Evolutionary conservation across 306 rosid species (phyloP), one percentile per base, ranked within the genome.

Genomic region (Prunus kanzakura): DNA sequence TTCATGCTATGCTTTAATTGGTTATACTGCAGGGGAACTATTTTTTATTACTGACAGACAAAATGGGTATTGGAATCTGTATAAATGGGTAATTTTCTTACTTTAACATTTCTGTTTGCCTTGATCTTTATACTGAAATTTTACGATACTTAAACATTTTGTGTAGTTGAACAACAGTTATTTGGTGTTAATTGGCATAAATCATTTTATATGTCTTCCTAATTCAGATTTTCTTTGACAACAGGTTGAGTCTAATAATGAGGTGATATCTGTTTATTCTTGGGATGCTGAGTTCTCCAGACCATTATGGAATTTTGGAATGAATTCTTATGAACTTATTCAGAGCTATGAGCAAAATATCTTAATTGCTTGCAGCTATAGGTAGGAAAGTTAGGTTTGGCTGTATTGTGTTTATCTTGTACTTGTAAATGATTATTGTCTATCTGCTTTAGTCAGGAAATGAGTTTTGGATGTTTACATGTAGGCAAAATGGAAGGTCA

Each of bases 41-140:
- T 92, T 86, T 82, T 92, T 95, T 79, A 82, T 95, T 65, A 89
- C 98, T 11, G 99, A 92, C 81, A 91, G 91, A 63, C 80, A 74
- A 62, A 83, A 76, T 87, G 99, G 98, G 41, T 95, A 84, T 75
- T 95, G 99, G 99, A 95, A 95, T 86, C 81, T 95, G 73, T 87
- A 90, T 81, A 92, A 89, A 91, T 95, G 99, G 98, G 99, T 95
- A 88, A 85, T 69, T 62, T 85, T 64, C 61, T 19, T 75, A 19
- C 35, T 64, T 20, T 29, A 49, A 70, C 47, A 58, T 50, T 69
- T 56, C 15, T 51, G 6, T 23, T 49, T 5, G 0, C 25, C 41
- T 15, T 41, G 43, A 61, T 38, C 74, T 82, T 41, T 61, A 2
- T 25, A 4, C 32, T 15, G 51, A 14, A 29, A 16, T 32, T 16